Conservation (phyloP, 176 grass and related monocot species). For the Phoenix roebelenii region DNA sequence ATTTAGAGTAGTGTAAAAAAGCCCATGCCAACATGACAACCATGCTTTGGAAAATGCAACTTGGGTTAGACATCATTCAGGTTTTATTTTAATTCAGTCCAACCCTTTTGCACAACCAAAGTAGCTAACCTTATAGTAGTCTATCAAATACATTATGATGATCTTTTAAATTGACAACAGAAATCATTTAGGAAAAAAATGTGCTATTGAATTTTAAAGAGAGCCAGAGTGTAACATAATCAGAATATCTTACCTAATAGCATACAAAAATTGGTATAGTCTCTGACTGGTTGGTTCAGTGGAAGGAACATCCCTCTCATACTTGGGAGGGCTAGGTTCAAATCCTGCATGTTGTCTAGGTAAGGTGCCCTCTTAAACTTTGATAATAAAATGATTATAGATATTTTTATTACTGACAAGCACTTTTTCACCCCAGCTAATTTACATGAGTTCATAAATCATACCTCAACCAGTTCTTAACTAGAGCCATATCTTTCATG, state of each 20-base stretch:
- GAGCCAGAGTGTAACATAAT: neutral
- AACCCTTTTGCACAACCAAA: too few relatives aligned
- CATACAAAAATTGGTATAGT: neutral
- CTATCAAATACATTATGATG: too few relatives aligned
- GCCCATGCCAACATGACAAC: too few relatives aligned
- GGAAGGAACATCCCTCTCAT: neutral
- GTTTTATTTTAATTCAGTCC: too few relatives aligned
- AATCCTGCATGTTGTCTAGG: neutral
- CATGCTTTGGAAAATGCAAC: too few relatives aligned
- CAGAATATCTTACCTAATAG: neutral
- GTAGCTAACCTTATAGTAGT: too few relatives aligned
- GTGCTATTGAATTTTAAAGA: neutral
- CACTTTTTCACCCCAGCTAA: neutral
- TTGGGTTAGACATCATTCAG: too few relatives aligned
- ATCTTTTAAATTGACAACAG: too few relatives aligned
- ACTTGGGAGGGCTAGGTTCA: neutral
- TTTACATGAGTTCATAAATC: too few relatives aligned
- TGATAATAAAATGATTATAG: neutral
- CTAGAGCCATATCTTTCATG: too few relatives aligned
- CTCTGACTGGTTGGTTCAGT: conserved; percentile 1
- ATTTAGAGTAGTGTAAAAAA: too few relatives aligned
- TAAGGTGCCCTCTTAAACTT: neutral
- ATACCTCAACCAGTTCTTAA: too few relatives aligned
- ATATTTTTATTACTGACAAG: neutral
- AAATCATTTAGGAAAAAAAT: neutral